A percentile compares a stretch with the other conserved stretches of the same genome.
phyloP scores from a whole-genome alignment of 2,329 filamentous ascomycete species.

The Microthyrium microscopicum region DNA sequence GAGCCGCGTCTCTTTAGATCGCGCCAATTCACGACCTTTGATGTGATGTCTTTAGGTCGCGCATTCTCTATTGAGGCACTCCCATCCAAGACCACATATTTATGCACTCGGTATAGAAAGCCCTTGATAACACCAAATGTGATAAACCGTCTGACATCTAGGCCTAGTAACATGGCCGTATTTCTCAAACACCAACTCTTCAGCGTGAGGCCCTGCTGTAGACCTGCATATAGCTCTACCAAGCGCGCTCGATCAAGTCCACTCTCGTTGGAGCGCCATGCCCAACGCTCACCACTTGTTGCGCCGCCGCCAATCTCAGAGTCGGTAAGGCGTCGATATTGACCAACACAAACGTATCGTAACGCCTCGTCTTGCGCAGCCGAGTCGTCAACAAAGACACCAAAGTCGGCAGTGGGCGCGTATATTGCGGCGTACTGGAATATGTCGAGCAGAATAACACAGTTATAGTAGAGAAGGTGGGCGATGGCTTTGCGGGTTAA shows the following conservation, averaged over 20 bases:
- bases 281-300: slow-evolving; percentile 3
- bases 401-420: slow-evolving; percentile 62
- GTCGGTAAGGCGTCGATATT: slow-evolving; percentile 7
- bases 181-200: slow-evolving; percentile 75
- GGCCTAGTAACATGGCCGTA: slow-evolving; percentile 50
- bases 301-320: background rate
- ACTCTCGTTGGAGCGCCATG: slow-evolving; percentile 1
- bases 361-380: slow-evolving; percentile 10
- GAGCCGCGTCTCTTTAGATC: slow-evolving; percentile 11
- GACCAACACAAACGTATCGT: slow-evolving; percentile 7
- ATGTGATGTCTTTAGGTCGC: slow-evolving; percentile 5
- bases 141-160: slow-evolving; percentile 81
- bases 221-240: slow-evolving; percentile 69
- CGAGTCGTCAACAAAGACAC: slow-evolving; percentile 60
- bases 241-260: slow-evolving; percentile 28
- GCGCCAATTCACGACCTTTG: slow-evolving; percentile 9
- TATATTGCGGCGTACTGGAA: slow-evolving; percentile 93
- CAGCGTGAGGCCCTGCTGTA: slow-evolving; percentile 68
- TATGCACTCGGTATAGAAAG: slow-evolving; percentile 81
- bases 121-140: slow-evolving; percentile 96
- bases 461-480: slow-evolving; percentile 86
- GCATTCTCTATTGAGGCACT: background rate
- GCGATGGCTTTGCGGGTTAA: slow-evolving; percentile 74
- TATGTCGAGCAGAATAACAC: slow-evolving; percentile 76
- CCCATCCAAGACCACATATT: slow-evolving; percentile 48